Conservation (phyloP, 305 asterid genomes). For the Fraxinus platypoda region DNA sequence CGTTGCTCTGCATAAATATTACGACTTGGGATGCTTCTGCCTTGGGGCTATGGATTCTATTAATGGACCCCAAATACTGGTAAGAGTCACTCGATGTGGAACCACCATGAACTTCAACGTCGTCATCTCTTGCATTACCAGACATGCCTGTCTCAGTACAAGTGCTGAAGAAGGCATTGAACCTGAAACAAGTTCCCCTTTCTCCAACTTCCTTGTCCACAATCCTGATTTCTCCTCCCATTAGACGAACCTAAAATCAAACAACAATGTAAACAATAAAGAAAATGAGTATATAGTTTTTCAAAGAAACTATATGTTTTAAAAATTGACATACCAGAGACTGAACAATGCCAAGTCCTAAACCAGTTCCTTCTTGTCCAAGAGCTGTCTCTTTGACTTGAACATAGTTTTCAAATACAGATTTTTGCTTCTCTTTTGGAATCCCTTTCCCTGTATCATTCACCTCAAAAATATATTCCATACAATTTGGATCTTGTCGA, state of each 20-base stretch:
- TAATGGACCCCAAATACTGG: slow-evolving; percentile 20
- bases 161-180: slow-evolving; percentile 33
- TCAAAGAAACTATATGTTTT: background rate
- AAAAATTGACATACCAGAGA: slow-evolving; percentile 43
- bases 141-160: background rate
- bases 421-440: slow-evolving; percentile 46
- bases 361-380: slow-evolving; percentile 57
- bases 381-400: slow-evolving; percentile 47
- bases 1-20: slow-evolving; percentile 33
- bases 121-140: slow-evolving; percentile 12
- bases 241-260: slow-evolving; percentile 41
- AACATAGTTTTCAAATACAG: slow-evolving; percentile 55
- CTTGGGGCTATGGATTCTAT: slow-evolving; percentile 25
- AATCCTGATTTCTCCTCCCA: slow-evolving; percentile 58
- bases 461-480: slow-evolving; percentile 56
- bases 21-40: slow-evolving; percentile 41
- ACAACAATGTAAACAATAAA: background rate
- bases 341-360: slow-evolving; percentile 65
- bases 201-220: slow-evolving; percentile 29
- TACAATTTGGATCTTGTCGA: slow-evolving; percentile 32
- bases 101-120: slow-evolving; percentile 6
- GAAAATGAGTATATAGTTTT: background rate
- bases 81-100: slow-evolving; percentile 11
- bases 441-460: slow-evolving; percentile 60
- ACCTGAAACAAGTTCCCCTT: slow-evolving; percentile 49